Evolutionary conservation across 148 eudicot genomes (phyloP), one percentile per base, ranked within the genome.

Genomic region (Dianthus caryophyllus): DNA sequence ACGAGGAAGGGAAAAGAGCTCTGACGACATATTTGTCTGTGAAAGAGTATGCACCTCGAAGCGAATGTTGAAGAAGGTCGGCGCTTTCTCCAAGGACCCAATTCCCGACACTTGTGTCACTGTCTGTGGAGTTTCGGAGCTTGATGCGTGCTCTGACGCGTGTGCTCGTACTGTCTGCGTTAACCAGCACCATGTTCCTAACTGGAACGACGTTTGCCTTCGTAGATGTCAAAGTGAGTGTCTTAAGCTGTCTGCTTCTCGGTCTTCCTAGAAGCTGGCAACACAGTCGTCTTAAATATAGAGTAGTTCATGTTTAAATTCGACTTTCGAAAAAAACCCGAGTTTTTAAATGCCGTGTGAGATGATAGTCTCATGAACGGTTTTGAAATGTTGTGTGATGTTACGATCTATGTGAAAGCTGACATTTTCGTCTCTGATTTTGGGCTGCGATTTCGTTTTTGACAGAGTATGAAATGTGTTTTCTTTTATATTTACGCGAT

Each of bases 1-100:
- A n/a, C 27, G 83, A 13, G 83, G 90, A 9, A 55, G 87, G 41
- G 85, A 83, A 68, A 83, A 81, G 78, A 83, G 63, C 22, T 79
- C 85, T 0, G 90, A 85, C 21, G 90, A 85, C 29, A 79, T 83
- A 6, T 85, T 85, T 18, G 87, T 85, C 7, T 85, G 90, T 51
- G 90, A 85, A 68, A 78, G 90, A 74, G 90, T 83, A 43, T 83
- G 87, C 71, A 83, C 87, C 1, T 85, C 90, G 5, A 85, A 83
- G 74, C 74, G 90, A 20, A 85, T 85, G 90, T 64, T 85, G 71
- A 85, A 85, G 50, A 85, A 81, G 78, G 82, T 85, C 0, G 90
- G 89, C 4, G 75, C 83, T 8, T 85, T 85, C 80, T 85, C 90
- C 10, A 85, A 83, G 69, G 90, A 85, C 55, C 83, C 85, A 0